These are phyloP conservation scores for Grosmannia penicillata DNA, from an alignment of 2,329 filamentous ascomycete genomes.

Conservation along the genomic window DNA sequence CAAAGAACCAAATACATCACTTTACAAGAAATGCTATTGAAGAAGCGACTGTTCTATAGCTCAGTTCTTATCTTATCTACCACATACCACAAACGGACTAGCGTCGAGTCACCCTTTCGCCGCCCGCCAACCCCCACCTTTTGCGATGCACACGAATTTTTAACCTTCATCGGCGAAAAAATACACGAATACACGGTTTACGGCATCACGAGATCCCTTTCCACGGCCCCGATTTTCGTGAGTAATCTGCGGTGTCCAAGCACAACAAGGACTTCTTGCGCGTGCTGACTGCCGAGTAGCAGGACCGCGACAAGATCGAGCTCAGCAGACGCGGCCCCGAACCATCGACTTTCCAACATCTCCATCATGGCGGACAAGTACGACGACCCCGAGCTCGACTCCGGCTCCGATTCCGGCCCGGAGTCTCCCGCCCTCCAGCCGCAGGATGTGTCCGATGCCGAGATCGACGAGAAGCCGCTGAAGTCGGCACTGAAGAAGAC, in stretches of 20 bases:
- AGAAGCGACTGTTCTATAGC: no score
- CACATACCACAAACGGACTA: constrained; percentile 7
- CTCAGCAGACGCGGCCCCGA: no score
- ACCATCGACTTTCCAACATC: no score
- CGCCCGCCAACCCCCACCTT: constrained; percentile 9
- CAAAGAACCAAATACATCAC: no score
- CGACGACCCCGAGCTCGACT: constrained; percentile 58
- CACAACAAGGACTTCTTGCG: no score
- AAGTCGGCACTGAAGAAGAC: constrained; percentile 83
- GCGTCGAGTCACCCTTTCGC: constrained; percentile 7
- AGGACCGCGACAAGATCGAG: not conserved
- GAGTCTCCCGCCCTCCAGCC: constrained; percentile 47
- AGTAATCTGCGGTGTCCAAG: no score
- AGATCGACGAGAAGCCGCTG: constrained; percentile 47
- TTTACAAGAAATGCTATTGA: no score
- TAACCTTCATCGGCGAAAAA: constrained; percentile 3
- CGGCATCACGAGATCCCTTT: not conserved
- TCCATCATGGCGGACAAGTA: constrained; percentile 45
- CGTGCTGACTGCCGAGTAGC: not conserved
- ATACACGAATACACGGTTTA: not conserved
- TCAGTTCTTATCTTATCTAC: constrained; percentile 6
- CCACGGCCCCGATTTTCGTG: not conserved
- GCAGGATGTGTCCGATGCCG: constrained; percentile 41
- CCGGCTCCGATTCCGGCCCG: constrained; percentile 47
- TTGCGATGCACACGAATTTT: constrained; percentile 12